Base-by-base conservation (phyloP, 164 flowering plant genomes). In the Amborella trichopoda region DNA sequence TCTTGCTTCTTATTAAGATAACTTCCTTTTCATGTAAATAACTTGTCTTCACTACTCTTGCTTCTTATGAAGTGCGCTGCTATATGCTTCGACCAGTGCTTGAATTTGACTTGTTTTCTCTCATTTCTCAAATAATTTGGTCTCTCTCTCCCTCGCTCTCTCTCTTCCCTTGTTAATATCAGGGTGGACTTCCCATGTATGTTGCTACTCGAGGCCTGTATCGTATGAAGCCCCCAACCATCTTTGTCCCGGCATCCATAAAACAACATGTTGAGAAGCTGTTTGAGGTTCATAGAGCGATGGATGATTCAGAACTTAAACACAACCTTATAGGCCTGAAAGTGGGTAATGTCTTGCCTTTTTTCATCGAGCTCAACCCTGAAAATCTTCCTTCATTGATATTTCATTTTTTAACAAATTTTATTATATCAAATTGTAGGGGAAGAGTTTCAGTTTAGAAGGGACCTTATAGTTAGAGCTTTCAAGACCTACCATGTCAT, bases 181-280 rank as follows among this genome's bases (percentile, higher is more conserved):
- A 89, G 94, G 99, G 99, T 62, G 99, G 99, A 54, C 61, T 91
- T 20, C 90, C 96, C 4, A 80, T 91, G 89, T 87, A 91, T 61
- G 99, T 87, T 62, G 99, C 96, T 25, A 82, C 95, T 12, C 80
- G 99, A 40, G 90, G 88, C 24, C 58, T 91, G 48, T 78, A 70
- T 58, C 46, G 59, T 0, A 71, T 91, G 95, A 73, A 67, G 48
- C 93, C 96, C 30, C 99, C 96, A 19, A 80, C 93, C 34, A 71
- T 91, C 43, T 37, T 91, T 59, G 82, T 91, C 14, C 99, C 99
- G 28, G 52, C 34, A 25, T 68, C 57, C 25, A 62, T 91, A 28
- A 84, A 80, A 52, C 74, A 75, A 48, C 49, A 57, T 57, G 95
- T 91, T 16, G 83, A 81, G 28, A 69, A 62, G 65, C 71, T 91